Base-by-base conservation (phyloP, 176 grass and related monocot genomes). In the Zoysia japonica region DNA sequence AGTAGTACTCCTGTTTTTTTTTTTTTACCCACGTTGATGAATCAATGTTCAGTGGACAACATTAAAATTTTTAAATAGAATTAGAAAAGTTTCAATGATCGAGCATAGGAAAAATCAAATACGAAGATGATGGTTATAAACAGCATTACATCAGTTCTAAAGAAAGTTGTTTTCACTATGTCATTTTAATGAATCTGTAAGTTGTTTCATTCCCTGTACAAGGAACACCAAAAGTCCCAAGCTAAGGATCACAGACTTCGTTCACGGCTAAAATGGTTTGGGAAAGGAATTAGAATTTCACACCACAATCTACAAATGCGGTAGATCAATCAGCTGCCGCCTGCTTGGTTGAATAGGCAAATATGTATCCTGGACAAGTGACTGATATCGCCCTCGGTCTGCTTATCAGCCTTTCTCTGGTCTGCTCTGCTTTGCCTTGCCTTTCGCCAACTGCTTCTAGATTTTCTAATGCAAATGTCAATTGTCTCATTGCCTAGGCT, bases 331-430 rank as follows among this genome's bases (percentile, higher is more conserved):
- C 90, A 4, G 90, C 92, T 42, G 72, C 83, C 9, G 82, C 89
- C n/a, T 98, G 90, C 82, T 55, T 98, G 35, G 77, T 94, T 46
- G 88, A 98, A 68, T 84, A 94, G 78, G 88, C 84, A 9, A 93
- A 87, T 48, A 83, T 90, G 63, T 89, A 89, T 67, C 90, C 95
- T 36, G 92, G 96, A 50, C 75, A 98, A 84, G 84, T 98, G 12
- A 93, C 86, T 0, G 78, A 91, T 6, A 84, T 98, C 20, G 92
- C 96, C 5, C 92, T 98, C 9, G 96, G 96, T 42, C 92, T 92
- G 0, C 87, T 98, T 72, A 98, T 90, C 52, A 98, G 94, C 89
- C 77, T 98, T 79, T 92, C 96, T 48, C 73, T 98, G 83, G 91
- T 93, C 43, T 68, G 85, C 47, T 64, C 60, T 67, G 72, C 42